Evolutionary conservation across 2,329 filamentous ascomycete genomes (phyloP).

Genomic region (Pseudocercospora ulei): DNA sequence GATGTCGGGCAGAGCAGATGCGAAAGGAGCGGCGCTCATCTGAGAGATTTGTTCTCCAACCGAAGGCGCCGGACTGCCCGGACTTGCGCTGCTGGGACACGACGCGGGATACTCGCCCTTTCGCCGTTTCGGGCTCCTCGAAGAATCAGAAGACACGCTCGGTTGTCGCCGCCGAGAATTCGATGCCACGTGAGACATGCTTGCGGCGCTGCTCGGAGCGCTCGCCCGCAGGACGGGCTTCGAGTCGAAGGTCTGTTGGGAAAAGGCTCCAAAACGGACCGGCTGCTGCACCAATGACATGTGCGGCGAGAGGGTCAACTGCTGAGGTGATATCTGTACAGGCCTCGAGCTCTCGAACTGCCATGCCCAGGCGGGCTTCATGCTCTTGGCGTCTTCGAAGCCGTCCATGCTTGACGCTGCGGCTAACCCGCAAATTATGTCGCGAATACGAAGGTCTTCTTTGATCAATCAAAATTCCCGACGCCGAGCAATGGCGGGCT

Average conservation of each 20-base stretch:
- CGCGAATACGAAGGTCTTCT: too few relatives aligned
- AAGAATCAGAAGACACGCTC: conserved; percentile 14
- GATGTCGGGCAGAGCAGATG: conserved; percentile 12
- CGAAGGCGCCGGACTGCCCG: conserved; percentile 14
- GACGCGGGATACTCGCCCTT: conserved; percentile 12
- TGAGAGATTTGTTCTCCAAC: conserved; percentile 13
- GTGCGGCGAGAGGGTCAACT: conserved; percentile 13
- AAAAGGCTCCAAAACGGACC: not conserved
- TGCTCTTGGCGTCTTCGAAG: not conserved
- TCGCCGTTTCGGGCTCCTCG: conserved; percentile 4
- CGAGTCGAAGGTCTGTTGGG: conserved; percentile 1
- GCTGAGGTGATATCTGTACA: not conserved
- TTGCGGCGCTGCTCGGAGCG: not conserved
- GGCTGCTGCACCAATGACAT: conserved; percentile 8
- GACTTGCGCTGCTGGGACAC: conserved; percentile 3
- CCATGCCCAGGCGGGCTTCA: not conserved
- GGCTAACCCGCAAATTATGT: too few relatives aligned
- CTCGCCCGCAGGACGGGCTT: conserved; percentile 9
- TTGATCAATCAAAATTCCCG: too few relatives aligned
- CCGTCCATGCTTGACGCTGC: not conserved
- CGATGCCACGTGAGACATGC: conserved; percentile 8
- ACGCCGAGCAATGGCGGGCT: too few relatives aligned
- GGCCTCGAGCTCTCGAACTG: not conserved
- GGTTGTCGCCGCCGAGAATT: conserved; percentile 7
- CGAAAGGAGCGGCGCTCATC: conserved; percentile 17